Base-by-base conservation (phyloP, 768 basidiomycete species). In the Amanita jacksonii region DNA sequence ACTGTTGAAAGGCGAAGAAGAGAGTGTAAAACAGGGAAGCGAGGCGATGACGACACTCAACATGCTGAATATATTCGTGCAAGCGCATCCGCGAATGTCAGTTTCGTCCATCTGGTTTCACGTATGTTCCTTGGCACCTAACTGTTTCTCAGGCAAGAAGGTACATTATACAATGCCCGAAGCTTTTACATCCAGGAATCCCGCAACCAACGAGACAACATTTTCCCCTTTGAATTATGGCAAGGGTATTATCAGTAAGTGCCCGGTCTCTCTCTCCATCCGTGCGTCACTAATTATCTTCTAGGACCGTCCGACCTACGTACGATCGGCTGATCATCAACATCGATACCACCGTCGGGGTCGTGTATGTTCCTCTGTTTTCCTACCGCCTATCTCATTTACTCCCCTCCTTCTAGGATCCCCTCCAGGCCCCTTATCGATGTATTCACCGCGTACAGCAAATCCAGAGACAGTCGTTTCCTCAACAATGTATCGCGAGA, bases 1-100 rank as follows among this genome's bases (percentile, higher is more conserved):
- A 3, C 24, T 45, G 15, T 5, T 45, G 9, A 1, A 12, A 1
- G 43, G 43, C 9, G 34, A 38, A 3, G 16, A 22, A 20, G 25
- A 28, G 4, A 37, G 32, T 16, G 25, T 37, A n/a, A 36, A 38
- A 8, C 9, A 23, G 1, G 44, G 44, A 7, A 38, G 27, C 24
- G 38, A 23, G 3, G 45, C 39, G 4, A 40, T 40, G 28, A 32
- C 40, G 38, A 36, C 45, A n/a, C 19, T 45, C 8, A 45, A 36
- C 10, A 45, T 45, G 43, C 24, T 45, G 12, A 45, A 45, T n/a
- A 24, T 47, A 1, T 47, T 47, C 16, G 38, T 47, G 9, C 46
- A 47, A 35, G 40, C 38, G 4, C 28, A 15, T 2, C 46, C 46
- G 1, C 25, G 31, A 19, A 47, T 47, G 46, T 46, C 3, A 9